phyloP scores from a whole-genome alignment of 225 moss, liverwort and hornwort species.

The Sphagnum contortum region DNA sequence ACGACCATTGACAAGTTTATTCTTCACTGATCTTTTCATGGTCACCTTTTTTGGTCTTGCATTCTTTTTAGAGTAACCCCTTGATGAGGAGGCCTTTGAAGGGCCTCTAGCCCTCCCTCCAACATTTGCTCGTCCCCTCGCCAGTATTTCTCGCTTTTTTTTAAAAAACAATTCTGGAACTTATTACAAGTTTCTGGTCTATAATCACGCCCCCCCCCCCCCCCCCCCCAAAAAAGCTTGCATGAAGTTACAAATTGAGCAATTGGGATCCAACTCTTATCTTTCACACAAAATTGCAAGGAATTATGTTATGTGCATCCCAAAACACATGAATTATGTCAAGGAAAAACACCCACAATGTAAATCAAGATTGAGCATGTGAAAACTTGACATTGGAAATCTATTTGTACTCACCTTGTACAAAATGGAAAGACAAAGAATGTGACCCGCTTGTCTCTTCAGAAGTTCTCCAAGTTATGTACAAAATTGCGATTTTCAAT shows the following conservation, averaged over 20 bases:
- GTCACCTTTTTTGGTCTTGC: slow-evolving; percentile 8
- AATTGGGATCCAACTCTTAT: background rate
- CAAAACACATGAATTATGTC: background rate
- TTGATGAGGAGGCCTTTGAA: slow-evolving; percentile 25
- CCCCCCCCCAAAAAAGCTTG: background rate
- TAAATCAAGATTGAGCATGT: too few species aligned
- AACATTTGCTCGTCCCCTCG: slow-evolving; percentile 21
- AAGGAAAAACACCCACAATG: too few species aligned
- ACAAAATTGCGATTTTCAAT: too few species aligned
- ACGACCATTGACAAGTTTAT: slow-evolving; percentile 21
- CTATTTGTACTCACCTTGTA: too few species aligned
- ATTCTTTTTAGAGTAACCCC: slow-evolving; percentile 1
- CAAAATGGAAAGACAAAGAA: too few species aligned
- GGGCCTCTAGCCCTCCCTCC: slow-evolving; percentile 9
- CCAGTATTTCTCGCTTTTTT: slow-evolving; percentile 23
- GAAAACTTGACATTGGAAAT: too few species aligned
- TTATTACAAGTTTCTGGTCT: slow-evolving; percentile 9
- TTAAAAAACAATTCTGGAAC: slow-evolving; percentile 5
- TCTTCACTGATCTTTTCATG: slow-evolving; percentile 12
- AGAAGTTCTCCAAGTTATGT: too few species aligned
- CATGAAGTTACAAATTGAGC: slow-evolving; percentile 7
- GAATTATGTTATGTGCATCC: slow-evolving; percentile 4
- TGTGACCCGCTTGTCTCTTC: too few species aligned
- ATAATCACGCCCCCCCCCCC: background rate
- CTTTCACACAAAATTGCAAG: background rate